These are phyloP conservation scores for Aphanocladium album DNA, from an alignment of 2,329 filamentous ascomycete genomes.

Conservation along the genomic window DNA sequence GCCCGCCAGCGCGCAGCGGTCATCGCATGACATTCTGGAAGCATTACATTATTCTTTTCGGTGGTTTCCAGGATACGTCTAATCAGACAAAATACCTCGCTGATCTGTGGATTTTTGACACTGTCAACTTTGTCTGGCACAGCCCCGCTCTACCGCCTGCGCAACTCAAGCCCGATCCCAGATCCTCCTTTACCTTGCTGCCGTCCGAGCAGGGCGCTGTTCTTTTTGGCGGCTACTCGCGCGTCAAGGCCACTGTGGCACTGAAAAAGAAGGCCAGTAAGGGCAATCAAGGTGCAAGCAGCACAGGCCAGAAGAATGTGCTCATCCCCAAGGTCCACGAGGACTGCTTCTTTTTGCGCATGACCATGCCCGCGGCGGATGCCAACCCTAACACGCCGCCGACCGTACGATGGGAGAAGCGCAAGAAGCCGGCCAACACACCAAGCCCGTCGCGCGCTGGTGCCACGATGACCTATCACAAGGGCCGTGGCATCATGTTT, in stretches of 20 bases:
- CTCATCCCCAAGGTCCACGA: constrained; percentile 87
- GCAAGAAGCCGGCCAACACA: constrained; percentile 87
- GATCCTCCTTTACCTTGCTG: constrained; percentile 86
- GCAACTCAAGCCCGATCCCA: constrained; percentile 80
- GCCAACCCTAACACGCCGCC: constrained; percentile 62
- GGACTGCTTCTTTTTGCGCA: constrained; percentile 88
- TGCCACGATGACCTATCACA: constrained; percentile 90
- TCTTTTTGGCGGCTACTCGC: constrained; percentile 88
- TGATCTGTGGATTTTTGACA: constrained; percentile 96
- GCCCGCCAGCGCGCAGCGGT: constrained; percentile 79
- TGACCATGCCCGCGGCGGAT: constrained; percentile 66
- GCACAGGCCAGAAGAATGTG: constrained; percentile 56
- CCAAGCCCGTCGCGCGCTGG: constrained; percentile 81
- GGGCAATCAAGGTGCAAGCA: constrained; percentile 43
- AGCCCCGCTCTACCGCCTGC: constrained; percentile 69
- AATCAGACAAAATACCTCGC: constrained; percentile 90
- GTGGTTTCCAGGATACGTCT: constrained; percentile 94
- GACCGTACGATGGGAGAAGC: constrained; percentile 79
- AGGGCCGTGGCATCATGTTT: constrained; percentile 86
- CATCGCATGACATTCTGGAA: constrained; percentile 97
- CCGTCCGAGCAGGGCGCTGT: constrained; percentile 88
- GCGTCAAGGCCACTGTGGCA: constrained; percentile 69
- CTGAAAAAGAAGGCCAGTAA: constrained; percentile 56
- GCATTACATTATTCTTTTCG: constrained; percentile 92
- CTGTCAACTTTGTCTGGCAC: constrained; percentile 78